Conservation (phyloP, 768 basidiomycete genomes). For the Rhizopogon rudus region DNA sequence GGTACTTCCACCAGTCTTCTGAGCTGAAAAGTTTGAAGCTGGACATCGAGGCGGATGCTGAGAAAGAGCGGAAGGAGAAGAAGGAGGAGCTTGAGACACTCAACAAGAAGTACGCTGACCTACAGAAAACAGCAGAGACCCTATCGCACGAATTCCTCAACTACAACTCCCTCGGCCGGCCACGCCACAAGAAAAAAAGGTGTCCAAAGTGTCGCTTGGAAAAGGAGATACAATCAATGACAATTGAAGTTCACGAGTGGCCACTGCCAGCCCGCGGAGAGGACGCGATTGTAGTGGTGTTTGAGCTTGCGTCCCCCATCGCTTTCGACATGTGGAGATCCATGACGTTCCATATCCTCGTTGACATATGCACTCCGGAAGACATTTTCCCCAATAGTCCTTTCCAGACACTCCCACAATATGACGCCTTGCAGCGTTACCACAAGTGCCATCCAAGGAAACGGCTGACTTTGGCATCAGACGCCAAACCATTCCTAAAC, state of each 20-base stretch:
- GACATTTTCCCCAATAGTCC: not conserved
- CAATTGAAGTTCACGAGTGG: conserved; percentile 40
- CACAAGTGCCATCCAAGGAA: conserved; percentile 11
- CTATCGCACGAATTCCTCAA: not conserved
- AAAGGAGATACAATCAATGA: conserved; percentile 13
- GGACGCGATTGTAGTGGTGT: conserved; percentile 28
- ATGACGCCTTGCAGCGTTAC: conserved; percentile 9
- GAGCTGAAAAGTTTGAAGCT: conserved; percentile 20
- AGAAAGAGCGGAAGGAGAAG: conserved; percentile 15
- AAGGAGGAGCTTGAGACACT: conserved; percentile 18
- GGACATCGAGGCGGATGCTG: conserved; percentile 27
- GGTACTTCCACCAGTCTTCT: conserved; percentile 26
- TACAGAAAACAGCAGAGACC: not conserved
- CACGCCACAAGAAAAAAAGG: not conserved
- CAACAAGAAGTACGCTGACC: conserved; percentile 9
- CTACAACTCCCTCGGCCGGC: not conserved
- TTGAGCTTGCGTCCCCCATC: conserved; percentile 37
- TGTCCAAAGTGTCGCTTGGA: conserved; percentile 29
- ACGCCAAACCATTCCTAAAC: conserved; percentile 15
- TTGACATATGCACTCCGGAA: conserved; percentile 27
- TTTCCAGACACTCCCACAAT: conserved; percentile 13
- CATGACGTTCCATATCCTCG: conserved; percentile 33
- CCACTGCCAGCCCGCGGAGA: conserved; percentile 31
- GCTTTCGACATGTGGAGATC: conserved; percentile 40
- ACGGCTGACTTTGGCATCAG: conserved; percentile 17